Percentiles rank a stretch among this genome's conserved stretches.
phyloP scores from a whole-genome alignment of 441 rosid genomes.

The Corymbia citriodora region DNA sequence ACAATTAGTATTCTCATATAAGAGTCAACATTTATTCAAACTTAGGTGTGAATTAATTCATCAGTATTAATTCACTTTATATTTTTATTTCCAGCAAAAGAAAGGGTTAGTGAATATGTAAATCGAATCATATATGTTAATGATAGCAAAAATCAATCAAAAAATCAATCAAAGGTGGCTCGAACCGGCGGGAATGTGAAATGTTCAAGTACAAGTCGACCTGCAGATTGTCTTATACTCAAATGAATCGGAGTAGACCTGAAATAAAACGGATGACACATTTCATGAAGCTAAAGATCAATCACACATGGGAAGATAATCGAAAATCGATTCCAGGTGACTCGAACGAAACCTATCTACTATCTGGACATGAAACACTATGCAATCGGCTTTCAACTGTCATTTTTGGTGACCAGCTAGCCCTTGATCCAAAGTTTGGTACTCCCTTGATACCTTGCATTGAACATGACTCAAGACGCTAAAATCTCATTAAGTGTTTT shows the following conservation, averaged over 20 bases:
- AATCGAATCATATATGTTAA: too few species aligned
- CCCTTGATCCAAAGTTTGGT: not conserved
- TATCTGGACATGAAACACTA: not conserved
- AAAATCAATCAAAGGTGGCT: not conserved
- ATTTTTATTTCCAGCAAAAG: not conserved
- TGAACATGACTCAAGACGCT: not conserved
- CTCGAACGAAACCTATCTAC: not conserved
- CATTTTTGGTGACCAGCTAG: not conserved
- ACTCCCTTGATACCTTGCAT: not conserved
- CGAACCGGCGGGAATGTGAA: not conserved
- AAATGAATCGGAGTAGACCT: not conserved
- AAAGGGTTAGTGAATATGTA: not conserved
- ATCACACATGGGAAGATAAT: not conserved
- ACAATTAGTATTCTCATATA: not conserved
- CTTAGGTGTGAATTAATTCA: not conserved
- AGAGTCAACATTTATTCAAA: not conserved
- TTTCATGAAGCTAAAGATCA: not conserved
- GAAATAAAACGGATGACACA: not conserved
- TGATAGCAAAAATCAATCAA: too few species aligned
- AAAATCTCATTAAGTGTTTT: not conserved
- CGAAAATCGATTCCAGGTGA: not conserved
- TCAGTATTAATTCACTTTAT: too few species aligned
- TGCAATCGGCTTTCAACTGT: not conserved
- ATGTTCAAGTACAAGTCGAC: not conserved
- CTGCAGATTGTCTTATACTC: not conserved